Evolutionary conservation across 768 basidiomycete genomes (phyloP).

Genomic region (Thelephora ganbajun): DNA sequence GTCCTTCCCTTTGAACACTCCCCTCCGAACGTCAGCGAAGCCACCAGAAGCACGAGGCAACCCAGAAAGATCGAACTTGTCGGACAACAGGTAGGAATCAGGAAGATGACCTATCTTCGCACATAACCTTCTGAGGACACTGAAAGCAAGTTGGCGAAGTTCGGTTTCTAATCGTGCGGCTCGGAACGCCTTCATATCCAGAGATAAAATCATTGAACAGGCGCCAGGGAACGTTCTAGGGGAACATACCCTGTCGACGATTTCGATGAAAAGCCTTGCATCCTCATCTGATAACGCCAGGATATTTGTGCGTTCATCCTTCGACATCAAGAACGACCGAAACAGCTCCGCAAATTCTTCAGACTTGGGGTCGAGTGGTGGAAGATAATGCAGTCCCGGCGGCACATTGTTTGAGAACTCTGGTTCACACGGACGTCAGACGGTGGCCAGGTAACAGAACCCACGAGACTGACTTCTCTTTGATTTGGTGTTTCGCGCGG

Average conservation of each 20-base stretch:
- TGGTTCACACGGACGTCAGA: no score
- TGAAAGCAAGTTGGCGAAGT: no score
- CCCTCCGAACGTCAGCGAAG: constrained; percentile 6
- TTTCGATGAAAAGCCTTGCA: not conserved
- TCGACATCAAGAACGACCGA: not conserved
- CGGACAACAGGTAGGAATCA: not conserved
- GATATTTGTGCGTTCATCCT: not conserved
- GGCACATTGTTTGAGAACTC: no score
- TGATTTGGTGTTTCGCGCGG: no score
- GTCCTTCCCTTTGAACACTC: not conserved
- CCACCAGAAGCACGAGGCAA: constrained; percentile 1
- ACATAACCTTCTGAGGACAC: not conserved
- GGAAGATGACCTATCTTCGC: constrained; percentile 1
- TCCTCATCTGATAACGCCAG: not conserved
- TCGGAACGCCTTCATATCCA: no score
- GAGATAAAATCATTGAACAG: no score
- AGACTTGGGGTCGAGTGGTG: no score
- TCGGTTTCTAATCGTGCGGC: no score
- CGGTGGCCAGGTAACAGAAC: no score
- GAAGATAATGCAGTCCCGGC: no score
- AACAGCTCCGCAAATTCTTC: not conserved
- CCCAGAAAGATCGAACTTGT: not conserved
- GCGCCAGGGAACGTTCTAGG: not conserved
- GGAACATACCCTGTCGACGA: not conserved
- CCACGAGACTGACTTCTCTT: no score